Evolutionary conservation across 257 asterid genomes (phyloP).

Genomic region (Fraxinus excelsior): DNA sequence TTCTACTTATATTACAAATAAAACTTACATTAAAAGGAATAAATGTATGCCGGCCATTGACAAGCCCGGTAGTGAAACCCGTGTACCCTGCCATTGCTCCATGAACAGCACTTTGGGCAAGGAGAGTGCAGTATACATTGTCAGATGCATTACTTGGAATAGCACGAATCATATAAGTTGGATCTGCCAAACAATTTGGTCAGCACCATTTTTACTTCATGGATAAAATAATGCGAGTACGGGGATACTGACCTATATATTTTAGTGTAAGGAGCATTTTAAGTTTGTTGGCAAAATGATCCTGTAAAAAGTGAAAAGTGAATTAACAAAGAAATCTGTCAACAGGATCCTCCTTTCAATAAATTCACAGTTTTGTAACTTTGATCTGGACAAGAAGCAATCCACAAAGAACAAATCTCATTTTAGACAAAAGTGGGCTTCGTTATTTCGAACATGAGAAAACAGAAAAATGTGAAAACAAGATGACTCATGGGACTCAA

Average conservation of each 20-base stretch:
- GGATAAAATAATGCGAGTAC: neutral
- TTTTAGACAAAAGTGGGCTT: neutral
- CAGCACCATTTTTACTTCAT: neutral
- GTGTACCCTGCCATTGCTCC: slow-evolving; percentile 63
- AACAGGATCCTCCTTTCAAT: slow-evolving; percentile 10
- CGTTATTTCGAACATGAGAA: neutral
- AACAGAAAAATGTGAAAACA: neutral
- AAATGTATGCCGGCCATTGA: slow-evolving; percentile 52
- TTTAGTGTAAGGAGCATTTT: slow-evolving; percentile 44
- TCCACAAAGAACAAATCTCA: neutral
- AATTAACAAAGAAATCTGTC: slow-evolving; percentile 19
- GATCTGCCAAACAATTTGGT: slow-evolving; percentile 37
- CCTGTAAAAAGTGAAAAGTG: slow-evolving; percentile 37
- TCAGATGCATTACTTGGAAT: slow-evolving; percentile 62
- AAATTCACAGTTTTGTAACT: neutral
- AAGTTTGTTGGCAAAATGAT: slow-evolving; percentile 36
- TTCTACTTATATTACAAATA: neutral
- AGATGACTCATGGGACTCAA: neutral
- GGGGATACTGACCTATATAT: slow-evolving; percentile 41
- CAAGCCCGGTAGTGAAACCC: slow-evolving; percentile 52
- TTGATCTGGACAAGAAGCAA: neutral
- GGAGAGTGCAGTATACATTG: slow-evolving; percentile 56
- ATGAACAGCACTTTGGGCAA: slow-evolving; percentile 61
- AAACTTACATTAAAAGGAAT: slow-evolving; percentile 52
- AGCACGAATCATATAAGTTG: slow-evolving; percentile 63